Evolutionary conservation across 176 grass and related monocot genomes (phyloP).

Genomic region (Carex littledalei): DNA sequence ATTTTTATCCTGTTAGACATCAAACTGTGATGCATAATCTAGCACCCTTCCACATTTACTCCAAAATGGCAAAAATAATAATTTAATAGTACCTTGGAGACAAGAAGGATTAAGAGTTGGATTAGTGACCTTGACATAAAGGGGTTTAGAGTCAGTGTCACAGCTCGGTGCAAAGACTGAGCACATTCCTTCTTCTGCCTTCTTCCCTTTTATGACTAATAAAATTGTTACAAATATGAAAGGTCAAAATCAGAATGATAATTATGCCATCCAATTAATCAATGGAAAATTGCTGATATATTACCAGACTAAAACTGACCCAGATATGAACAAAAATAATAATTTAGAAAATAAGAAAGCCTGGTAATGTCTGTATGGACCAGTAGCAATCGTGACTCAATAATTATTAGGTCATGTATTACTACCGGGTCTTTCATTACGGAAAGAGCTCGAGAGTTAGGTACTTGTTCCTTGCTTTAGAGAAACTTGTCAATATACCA

Average conservation of each 20-base stretch:
- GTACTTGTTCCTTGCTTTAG: background rate
- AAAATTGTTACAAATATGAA: slow-evolving; percentile 14
- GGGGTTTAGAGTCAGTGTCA: slow-evolving; percentile 16
- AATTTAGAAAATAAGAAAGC: background rate
- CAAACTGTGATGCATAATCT: background rate
- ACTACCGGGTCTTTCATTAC: background rate
- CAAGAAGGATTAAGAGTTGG: slow-evolving; percentile 63
- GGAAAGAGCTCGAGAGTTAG: background rate
- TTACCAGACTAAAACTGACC: background rate
- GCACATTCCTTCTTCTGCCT: slow-evolving; percentile 17
- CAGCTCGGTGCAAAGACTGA: slow-evolving; percentile 16
- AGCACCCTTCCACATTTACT: background rate
- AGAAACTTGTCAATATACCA: background rate
- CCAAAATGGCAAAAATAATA: background rate
- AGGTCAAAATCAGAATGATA: background rate
- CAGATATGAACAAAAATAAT: slow-evolving; percentile 3
- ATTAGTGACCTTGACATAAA: slow-evolving; percentile 79
- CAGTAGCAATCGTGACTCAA: background rate
- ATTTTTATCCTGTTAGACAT: background rate
- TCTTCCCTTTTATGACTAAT: slow-evolving; percentile 15
- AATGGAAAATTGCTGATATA: background rate
- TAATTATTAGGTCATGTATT: background rate
- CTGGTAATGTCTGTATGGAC: background rate
- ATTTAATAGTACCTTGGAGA: slow-evolving; percentile 44
- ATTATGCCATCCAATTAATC: background rate